Base-by-base conservation (phyloP, 140 eudicot species). In the Cichorium intybus region DNA sequence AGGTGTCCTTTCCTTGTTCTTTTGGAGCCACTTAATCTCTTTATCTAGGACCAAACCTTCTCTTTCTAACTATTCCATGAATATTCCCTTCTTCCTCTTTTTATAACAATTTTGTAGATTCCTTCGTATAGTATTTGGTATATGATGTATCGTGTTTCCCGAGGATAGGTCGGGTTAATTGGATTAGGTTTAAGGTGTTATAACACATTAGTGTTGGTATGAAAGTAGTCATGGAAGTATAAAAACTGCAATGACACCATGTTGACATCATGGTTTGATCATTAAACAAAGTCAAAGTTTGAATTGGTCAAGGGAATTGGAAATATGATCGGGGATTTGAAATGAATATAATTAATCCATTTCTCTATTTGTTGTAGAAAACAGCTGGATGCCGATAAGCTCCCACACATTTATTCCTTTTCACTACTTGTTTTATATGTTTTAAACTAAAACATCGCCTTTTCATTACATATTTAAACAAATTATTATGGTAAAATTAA, bases 321-420 rank as follows among this genome's bases (percentile, higher is more conserved):
- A 60, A 45, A 41, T 21, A 70, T 71, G 75, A 70, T 60, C 62
- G 53, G 10, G 12, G 63, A 10, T 49, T 61, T 71, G 76, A 59
- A 71, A 64, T 71, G 46, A 61, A 24, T 50, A 60, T 23, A 23
- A n/a, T n/a, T n/a, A n/a, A 49, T 71, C 62, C 69, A 60, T 61
- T 71, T 50, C 58, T 27, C 3, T 43, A 21, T n/a, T 37, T 20
- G n/a, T 59, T 57, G 59, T 58, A 46, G 75, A 60, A 4, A 60
- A 70, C 75, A 70, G 75, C 75, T 70, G 75, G 60, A 12, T 70
- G 68, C 21, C 60, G 37, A 47, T 71, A 71, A 60, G 60, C 69
- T 49, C 69, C 76, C 76, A 60, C n/a, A 71, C 51, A 35, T 49
- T 9, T 22, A 48, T 41, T 70, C 68, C 3, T 39, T 58, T 59